phyloP scores from a whole-genome alignment of 352 stramenopile genomes.

The Phytophthora capsici region DNA sequence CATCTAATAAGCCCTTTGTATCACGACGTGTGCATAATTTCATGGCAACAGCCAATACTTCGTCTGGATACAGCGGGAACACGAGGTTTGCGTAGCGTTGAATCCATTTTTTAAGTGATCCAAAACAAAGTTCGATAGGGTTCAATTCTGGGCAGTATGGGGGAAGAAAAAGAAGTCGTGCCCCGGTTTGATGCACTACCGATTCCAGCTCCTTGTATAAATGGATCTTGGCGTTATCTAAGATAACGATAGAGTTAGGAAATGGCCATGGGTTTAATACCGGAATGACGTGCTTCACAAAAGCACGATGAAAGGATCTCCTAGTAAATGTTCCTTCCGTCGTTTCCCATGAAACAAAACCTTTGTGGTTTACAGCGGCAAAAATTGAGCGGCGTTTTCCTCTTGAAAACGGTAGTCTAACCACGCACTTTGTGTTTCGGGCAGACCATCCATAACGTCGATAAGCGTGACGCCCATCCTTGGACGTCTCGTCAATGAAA shows the following conservation, averaged over 20 bases:
- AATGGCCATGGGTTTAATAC: conserved; percentile 1
- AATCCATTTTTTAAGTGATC: conserved; percentile 14
- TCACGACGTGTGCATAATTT: not conserved
- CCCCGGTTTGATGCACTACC: conserved; percentile 7
- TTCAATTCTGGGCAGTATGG: conserved; percentile 1
- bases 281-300: not conserved
- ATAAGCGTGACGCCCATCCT: conserved; percentile 3
- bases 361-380: not conserved
- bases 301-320: conserved; percentile 2
- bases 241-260: conserved; percentile 5
- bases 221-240: conserved; percentile 12
- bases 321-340: conserved; percentile 4
- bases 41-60: conserved; percentile 4
- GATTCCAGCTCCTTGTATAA: conserved; percentile 9
- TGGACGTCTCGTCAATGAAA: conserved; percentile 10
- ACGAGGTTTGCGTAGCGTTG: conserved; percentile 4
- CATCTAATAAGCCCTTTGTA: not conserved
- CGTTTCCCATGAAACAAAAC: conserved; percentile 3
- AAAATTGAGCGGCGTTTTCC: conserved; percentile 9
- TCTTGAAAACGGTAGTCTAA: conserved; percentile 14
- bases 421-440: conserved; percentile 6
- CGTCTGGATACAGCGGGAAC: conserved; percentile 7
- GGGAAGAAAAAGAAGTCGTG: conserved; percentile 2
- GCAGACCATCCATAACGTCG: conserved; percentile 4
- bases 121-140: conserved; percentile 9